These are phyloP conservation scores for Turnera subulata DNA, from an alignment of 345 rosid genomes.

Conservation along the genomic window DNA sequence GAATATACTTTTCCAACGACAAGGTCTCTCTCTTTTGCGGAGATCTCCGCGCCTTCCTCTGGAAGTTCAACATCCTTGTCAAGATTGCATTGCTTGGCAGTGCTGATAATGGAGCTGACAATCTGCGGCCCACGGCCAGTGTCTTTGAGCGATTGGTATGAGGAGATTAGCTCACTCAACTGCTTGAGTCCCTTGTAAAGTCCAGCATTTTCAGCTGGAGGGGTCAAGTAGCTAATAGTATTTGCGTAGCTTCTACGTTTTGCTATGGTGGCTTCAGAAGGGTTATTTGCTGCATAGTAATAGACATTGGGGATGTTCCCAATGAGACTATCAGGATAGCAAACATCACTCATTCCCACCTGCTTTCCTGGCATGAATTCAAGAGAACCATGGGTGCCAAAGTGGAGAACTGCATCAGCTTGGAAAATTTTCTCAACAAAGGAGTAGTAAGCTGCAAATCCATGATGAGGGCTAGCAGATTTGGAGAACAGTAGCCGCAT, in stretches of 20 bases:
- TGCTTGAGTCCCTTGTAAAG: constrained; percentile 99
- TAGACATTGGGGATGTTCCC: constrained; percentile 96
- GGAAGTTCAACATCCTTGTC: constrained; percentile 93
- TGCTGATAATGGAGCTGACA: constrained; percentile 89
- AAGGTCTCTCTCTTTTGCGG: constrained; percentile 73
- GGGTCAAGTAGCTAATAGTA: constrained; percentile 92
- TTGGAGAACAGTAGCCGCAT: constrained; percentile 95
- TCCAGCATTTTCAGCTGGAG: constrained; percentile 99
- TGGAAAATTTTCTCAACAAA: constrained; percentile 90
- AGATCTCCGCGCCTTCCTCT: constrained; percentile 64
- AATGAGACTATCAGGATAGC: constrained; percentile 92
- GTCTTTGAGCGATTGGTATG: constrained; percentile 96
- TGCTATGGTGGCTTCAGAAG: constrained; percentile 97
- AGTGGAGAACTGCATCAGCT: constrained; percentile 96
- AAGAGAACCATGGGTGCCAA: constrained; percentile 97
- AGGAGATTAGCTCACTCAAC: constrained; percentile 86
- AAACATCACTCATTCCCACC: constrained; percentile 98
- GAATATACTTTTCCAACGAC: constrained; percentile 95
- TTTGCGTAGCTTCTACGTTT: constrained; percentile 98
- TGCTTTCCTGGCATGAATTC: constrained; percentile 99
- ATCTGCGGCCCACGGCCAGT: constrained; percentile 87
- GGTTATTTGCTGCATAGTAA: constrained; percentile 95
- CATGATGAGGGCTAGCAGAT: constrained; percentile 97
- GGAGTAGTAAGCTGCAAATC: constrained; percentile 95
- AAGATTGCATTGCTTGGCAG: constrained; percentile 95